These are phyloP conservation scores for Penicillium sp. DNA, from an alignment of 2,329 filamentous ascomycete genomes.

Conservation along the genomic window DNA sequence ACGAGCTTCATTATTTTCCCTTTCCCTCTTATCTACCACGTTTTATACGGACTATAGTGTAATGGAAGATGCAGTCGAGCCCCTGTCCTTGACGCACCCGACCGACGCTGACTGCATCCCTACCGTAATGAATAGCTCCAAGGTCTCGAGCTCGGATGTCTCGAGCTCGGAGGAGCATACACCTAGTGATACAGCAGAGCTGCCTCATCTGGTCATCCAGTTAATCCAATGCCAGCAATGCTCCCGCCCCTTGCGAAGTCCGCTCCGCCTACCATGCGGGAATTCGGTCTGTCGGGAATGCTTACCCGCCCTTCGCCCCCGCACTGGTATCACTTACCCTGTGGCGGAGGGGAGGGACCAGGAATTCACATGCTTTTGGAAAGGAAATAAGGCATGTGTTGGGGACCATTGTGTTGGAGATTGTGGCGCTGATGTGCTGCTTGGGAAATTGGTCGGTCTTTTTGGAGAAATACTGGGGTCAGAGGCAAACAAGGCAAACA, in stretches of 20 bases:
- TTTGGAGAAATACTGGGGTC: slow-evolving; percentile 43
- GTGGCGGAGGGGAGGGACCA: slow-evolving; percentile 62
- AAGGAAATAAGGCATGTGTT: slow-evolving; percentile 50
- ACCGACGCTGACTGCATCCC: slow-evolving; percentile 4
- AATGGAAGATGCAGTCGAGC: slow-evolving; percentile 16
- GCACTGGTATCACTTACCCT: slow-evolving; percentile 75
- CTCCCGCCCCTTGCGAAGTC: slow-evolving; percentile 63
- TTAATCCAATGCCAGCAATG: slow-evolving; percentile 76
- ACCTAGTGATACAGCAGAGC: slow-evolving; percentile 49
- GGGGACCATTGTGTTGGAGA: slow-evolving; percentile 73
- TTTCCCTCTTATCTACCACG: not conserved
- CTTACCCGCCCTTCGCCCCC: slow-evolving; percentile 63
- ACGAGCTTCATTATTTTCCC: not conserved
- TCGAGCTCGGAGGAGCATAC: slow-evolving; percentile 28
- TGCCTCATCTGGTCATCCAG: slow-evolving; percentile 65
- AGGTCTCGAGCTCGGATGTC: slow-evolving; percentile 7
- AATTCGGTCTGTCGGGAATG: slow-evolving; percentile 73
- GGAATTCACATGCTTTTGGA: slow-evolving; percentile 70
- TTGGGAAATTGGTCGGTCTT: slow-evolving; percentile 67
- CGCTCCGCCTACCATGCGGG: slow-evolving; percentile 78
- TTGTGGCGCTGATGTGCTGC: slow-evolving; percentile 71
- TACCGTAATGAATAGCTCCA: slow-evolving; percentile 10
- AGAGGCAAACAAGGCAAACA: slow-evolving; percentile 6
- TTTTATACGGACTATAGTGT: not conserved
- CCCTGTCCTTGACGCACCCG: not conserved